phyloP scores from a whole-genome alignment of 768 basidiomycete genomes.

The Megacollybia marginata region DNA sequence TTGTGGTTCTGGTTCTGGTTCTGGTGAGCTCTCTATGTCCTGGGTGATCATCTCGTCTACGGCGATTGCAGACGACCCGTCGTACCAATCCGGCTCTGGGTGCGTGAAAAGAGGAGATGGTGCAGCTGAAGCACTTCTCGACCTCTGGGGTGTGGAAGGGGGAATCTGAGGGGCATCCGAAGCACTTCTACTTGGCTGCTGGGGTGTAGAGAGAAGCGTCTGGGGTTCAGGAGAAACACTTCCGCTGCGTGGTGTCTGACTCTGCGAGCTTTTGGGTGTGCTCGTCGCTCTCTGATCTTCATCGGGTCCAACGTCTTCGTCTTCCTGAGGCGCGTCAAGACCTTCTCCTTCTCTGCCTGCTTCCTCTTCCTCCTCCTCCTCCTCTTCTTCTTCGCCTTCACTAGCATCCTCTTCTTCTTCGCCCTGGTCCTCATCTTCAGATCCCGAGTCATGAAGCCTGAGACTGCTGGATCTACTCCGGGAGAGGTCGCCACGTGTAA shows the following conservation, averaged over 20 bases:
- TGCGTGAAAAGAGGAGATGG: neutral
- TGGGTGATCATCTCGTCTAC: too few species aligned
- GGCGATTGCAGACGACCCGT: too few species aligned
- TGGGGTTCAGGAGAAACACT: neutral
- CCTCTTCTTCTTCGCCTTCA: constrained; percentile 19
- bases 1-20: too few species aligned
- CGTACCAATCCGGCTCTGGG: neutral
- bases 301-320: constrained; percentile 4
- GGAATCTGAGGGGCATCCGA: neutral
- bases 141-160: neutral
- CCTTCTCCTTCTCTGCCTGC: constrained; percentile 1
- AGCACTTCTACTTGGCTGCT: neutral
- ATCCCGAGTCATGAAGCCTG: constrained; percentile 29
- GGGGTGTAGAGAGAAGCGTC: neutral
- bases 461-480: constrained; percentile 10
- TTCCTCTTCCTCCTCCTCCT: constrained; percentile 22
- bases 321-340: neutral
- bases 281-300: neutral
- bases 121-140: neutral
- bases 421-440: constrained; percentile 30
- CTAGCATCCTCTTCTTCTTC: constrained; percentile 22
- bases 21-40: too few species aligned
- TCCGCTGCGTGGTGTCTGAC: too few species aligned
- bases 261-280: neutral
- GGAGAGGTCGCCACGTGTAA: constrained; percentile 36